Conservation (phyloP, 108 stramenopile genomes). For the Cylindrotheca closterium region DNA sequence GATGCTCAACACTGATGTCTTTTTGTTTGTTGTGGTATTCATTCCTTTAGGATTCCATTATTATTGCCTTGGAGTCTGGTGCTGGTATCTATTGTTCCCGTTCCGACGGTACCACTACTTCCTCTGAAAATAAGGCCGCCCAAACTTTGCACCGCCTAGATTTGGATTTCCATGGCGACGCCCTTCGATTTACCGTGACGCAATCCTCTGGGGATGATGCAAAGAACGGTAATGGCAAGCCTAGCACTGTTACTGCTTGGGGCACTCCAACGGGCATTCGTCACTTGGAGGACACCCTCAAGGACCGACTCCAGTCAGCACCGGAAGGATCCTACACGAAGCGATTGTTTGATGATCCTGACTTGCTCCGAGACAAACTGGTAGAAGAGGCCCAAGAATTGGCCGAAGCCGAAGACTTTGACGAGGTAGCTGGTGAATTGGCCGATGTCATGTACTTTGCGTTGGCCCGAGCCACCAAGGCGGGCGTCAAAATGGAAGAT, state of each 20-base stretch:
- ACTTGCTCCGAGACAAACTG: slow-evolving; percentile 90
- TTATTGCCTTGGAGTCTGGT: slow-evolving; percentile 81
- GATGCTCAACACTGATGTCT: not conserved
- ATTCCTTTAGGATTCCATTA: slow-evolving; percentile 57
- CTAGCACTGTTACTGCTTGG: slow-evolving; percentile 91
- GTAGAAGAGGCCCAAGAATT: slow-evolving; percentile 99
- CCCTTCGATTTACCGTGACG: slow-evolving; percentile 88
- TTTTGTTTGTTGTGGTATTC: slow-evolving; percentile 4
- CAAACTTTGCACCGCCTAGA: slow-evolving; percentile 89
- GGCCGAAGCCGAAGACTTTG: slow-evolving; percentile 76
- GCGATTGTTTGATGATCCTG: slow-evolving; percentile 89
- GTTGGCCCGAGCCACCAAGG: slow-evolving; percentile 90
- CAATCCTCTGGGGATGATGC: slow-evolving; percentile 77
- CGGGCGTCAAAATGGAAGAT: slow-evolving; percentile 91
- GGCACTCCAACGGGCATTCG: slow-evolving; percentile 81
- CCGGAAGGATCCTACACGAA: slow-evolving; percentile 96
- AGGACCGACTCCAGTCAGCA: slow-evolving; percentile 72
- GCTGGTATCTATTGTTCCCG: slow-evolving; percentile 94
- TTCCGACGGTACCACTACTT: slow-evolving; percentile 86
- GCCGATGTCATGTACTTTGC: slow-evolving; percentile 98
- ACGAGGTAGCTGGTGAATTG: slow-evolving; percentile 93
- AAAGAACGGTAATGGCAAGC: slow-evolving; percentile 81
- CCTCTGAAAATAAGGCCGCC: slow-evolving; percentile 95
- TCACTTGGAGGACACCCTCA: slow-evolving; percentile 82
- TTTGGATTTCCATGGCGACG: slow-evolving; percentile 96